These are phyloP conservation scores for Rhizoclosmatium globosum DNA, from an alignment of 192 early-diverging fungal species.

Conservation along the genomic window DNA sequence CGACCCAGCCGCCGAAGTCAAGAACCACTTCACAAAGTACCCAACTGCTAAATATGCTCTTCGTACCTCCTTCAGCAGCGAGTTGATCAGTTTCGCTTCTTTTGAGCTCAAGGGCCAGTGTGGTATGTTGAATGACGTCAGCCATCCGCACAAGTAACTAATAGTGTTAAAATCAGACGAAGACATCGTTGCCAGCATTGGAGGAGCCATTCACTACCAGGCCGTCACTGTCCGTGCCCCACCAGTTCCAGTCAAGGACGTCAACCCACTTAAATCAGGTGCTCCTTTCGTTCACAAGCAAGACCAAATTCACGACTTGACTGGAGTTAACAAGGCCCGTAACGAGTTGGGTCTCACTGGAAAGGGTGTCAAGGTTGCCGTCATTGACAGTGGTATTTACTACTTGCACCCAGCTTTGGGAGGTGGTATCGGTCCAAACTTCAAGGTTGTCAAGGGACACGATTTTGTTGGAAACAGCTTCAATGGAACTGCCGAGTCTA, in stretches of 20 bases:
- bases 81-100: neutral
- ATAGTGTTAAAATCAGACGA: neutral
- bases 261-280: neutral
- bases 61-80: neutral
- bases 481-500: constrained; percentile 6
- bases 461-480: constrained; percentile 57
- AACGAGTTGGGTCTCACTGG: constrained; percentile 45
- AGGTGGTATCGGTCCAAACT: constrained; percentile 48
- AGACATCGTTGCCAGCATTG: neutral
- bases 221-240: neutral
- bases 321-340: constrained; percentile 44
- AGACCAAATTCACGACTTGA: constrained; percentile 9
- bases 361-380: constrained; percentile 59
- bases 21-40: neutral
- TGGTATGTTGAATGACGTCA: neutral
- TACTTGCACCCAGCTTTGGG: constrained; percentile 64
- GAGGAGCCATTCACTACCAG: neutral
- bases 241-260: neutral
- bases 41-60: neutral
- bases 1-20: neutral
- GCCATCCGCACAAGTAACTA: no score
- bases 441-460: constrained; percentile 46
- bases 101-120: neutral
- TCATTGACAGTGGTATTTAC: constrained; percentile 62
- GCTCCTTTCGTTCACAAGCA: neutral